These are phyloP conservation scores for Aspergillus hiratsukae DNA, from an alignment of 2,329 filamentous ascomycete species.

Conservation along the genomic window DNA sequence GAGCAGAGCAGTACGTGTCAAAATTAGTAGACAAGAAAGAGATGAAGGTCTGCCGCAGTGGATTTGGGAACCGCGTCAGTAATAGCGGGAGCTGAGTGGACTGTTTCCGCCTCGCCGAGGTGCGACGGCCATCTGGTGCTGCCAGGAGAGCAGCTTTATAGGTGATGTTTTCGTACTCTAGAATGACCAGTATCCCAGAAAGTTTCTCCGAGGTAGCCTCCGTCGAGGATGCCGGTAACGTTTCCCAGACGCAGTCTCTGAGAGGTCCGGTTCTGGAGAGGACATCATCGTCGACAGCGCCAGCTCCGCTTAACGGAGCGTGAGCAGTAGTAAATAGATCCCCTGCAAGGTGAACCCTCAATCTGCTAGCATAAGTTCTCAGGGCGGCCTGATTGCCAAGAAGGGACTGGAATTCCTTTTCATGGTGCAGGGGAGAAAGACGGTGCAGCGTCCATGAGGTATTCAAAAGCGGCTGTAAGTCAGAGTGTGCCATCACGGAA, in stretches of 20 bases:
- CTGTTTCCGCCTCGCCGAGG: conserved; percentile 15
- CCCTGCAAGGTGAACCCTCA: conserved; percentile 48
- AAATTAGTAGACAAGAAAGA: conserved; percentile 48
- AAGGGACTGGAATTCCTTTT: conserved; percentile 32
- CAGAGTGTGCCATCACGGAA: conserved; percentile 22
- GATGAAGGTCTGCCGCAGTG: conserved; percentile 46
- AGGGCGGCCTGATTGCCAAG: conserved; percentile 34
- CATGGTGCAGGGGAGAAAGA: conserved; percentile 51
- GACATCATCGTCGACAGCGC: conserved; percentile 31
- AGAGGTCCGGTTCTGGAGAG: conserved; percentile 46
- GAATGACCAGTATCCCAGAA: conserved; percentile 45
- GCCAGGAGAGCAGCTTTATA: conserved; percentile 51
- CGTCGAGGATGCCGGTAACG: conserved; percentile 28
- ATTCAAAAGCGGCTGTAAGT: conserved; percentile 44
- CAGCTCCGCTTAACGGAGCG: conserved; percentile 29
- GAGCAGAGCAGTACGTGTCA: conserved; percentile 45
- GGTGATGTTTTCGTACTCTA: conserved; percentile 46
- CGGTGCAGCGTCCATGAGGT: conserved; percentile 53
- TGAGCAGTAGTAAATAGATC: conserved; percentile 46
- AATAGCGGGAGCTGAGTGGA: conserved; percentile 50
- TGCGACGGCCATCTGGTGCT: conserved; percentile 21
- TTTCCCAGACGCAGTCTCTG: conserved; percentile 44
- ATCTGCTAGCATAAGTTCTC: conserved; percentile 44
- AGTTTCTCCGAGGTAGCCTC: conserved; percentile 22
- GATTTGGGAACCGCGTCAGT: conserved; percentile 48